phyloP scores from a whole-genome alignment of 129 eudicot species.

The Chrysanthemum seticuspe region DNA sequence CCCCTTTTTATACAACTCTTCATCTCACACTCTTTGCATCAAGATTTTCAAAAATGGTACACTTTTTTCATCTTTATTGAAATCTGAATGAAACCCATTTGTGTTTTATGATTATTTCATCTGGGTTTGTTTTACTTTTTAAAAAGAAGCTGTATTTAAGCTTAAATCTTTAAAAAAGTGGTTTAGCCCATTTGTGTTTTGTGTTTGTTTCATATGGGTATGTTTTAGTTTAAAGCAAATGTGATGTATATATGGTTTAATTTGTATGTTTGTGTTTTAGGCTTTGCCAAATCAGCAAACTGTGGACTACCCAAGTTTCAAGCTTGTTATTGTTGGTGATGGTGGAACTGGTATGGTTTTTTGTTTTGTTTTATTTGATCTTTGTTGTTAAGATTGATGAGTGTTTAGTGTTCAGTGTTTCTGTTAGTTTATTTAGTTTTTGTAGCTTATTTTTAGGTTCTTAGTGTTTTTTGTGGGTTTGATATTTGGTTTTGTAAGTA shows the following conservation, averaged over 20 bases:
- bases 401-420: conserved; percentile 10
- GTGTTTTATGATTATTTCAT: background rate
- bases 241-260: background rate
- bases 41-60: conserved; percentile 14
- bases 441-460: too few relatives aligned
- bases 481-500: too few relatives aligned
- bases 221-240: background rate
- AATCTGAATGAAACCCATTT: background rate
- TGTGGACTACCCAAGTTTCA: conserved; percentile 73
- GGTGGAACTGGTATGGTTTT: conserved; percentile 64
- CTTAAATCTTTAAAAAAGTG: background rate
- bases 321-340: conserved; percentile 77
- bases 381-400: background rate
- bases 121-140: background rate
- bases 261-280: conserved; percentile 29
- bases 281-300: conserved; percentile 73
- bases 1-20: background rate
- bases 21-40: background rate
- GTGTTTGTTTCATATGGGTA: background rate
- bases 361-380: background rate
- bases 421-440: background rate
- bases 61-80: background rate
- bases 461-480: too few relatives aligned
- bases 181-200: background rate
- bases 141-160: background rate